phyloP scores from a whole-genome alignment of 2,329 filamentous ascomycete species.

The Venturia nashicola region DNA sequence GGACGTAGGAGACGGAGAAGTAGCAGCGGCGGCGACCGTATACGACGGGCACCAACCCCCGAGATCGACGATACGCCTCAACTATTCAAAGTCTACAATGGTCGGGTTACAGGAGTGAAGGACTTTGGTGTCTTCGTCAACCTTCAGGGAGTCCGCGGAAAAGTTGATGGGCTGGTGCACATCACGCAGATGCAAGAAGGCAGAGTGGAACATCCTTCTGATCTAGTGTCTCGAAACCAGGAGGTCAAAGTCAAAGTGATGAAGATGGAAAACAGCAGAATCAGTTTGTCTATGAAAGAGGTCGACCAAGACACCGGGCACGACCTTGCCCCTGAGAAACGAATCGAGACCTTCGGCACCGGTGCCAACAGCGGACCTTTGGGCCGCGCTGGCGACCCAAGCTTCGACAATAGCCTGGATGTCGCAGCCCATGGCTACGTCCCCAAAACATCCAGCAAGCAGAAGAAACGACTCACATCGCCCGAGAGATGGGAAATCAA shows the following conservation, averaged over 20 bases:
- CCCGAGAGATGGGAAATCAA: constrained; percentile 97
- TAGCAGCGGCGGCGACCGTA: constrained; percentile 35
- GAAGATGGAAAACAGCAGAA: constrained; percentile 68
- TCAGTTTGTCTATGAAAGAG: constrained; percentile 93
- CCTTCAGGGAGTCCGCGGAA: constrained; percentile 72
- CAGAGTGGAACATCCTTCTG: constrained; percentile 82
- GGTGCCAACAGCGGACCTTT: constrained; percentile 83
- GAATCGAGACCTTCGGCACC: constrained; percentile 76
- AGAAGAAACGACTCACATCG: constrained; percentile 88
- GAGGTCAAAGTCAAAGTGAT: constrained; percentile 85
- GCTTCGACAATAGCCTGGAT: constrained; percentile 40
- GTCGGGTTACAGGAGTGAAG: constrained; percentile 81
- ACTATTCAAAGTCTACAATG: constrained; percentile 79
- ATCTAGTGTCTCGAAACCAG: constrained; percentile 70
- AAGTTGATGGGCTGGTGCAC: constrained; percentile 86
- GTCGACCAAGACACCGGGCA: constrained; percentile 82
- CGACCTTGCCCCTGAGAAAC: constrained; percentile 66
- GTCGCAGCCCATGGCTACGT: constrained; percentile 51
- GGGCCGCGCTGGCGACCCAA: constrained; percentile 41
- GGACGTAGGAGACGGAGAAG: constrained; percentile 23
- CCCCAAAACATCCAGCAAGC: constrained; percentile 24
- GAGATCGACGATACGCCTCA: constrained; percentile 75
- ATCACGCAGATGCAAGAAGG: constrained; percentile 80
- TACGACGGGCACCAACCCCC: constrained; percentile 52
- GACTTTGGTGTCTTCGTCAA: constrained; percentile 96